Percentiles rank a stretch among this genome's conserved stretches.
These are phyloP conservation scores for Aspergillus incahuasiensis DNA, from an alignment of 495 filamentous ascomycete species.

Conservation along the genomic window DNA sequence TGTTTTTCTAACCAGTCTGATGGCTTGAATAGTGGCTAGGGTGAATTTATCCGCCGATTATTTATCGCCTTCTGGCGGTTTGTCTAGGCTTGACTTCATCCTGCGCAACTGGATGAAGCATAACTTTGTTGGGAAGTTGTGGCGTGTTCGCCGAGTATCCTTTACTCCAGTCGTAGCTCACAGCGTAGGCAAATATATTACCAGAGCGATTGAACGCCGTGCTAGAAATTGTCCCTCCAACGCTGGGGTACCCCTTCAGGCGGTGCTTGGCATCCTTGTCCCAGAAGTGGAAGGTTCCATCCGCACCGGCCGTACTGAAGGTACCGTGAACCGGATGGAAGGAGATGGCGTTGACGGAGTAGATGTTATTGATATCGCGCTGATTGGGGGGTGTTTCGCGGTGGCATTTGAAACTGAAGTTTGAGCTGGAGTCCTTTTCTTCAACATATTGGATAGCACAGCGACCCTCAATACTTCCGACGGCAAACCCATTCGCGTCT, in stretches of 20 bases:
- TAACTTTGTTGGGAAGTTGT: conserved; percentile 72
- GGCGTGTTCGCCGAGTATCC: conserved; percentile 71
- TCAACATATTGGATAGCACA: conserved; percentile 87
- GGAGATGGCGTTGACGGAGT: conserved; percentile 80
- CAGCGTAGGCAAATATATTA: conserved; percentile 81
- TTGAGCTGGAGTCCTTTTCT: conserved; percentile 74
- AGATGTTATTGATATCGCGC: conserved; percentile 72
- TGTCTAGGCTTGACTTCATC: conserved; percentile 82
- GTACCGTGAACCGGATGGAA: conserved; percentile 87
- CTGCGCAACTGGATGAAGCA: conserved; percentile 70
- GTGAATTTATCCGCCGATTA: not conserved
- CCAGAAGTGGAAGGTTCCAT: conserved; percentile 89
- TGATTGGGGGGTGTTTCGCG: conserved; percentile 64
- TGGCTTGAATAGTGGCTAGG: not conserved
- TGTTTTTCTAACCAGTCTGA: not conserved
- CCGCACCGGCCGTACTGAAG: conserved; percentile 83
- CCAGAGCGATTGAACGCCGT: conserved; percentile 74
- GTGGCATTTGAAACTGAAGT: conserved; percentile 94
- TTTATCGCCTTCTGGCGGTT: conserved; percentile 65
- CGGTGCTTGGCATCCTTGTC: conserved; percentile 85
- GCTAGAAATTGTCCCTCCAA: conserved; percentile 73
- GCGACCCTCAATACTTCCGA: conserved; percentile 84
- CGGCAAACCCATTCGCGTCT: conserved; percentile 77
- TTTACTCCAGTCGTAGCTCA: conserved; percentile 95
- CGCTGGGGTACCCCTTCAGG: conserved; percentile 81